Conservation (phyloP, 352 stramenopile species). For the Pythium grandisporangium region DNA sequence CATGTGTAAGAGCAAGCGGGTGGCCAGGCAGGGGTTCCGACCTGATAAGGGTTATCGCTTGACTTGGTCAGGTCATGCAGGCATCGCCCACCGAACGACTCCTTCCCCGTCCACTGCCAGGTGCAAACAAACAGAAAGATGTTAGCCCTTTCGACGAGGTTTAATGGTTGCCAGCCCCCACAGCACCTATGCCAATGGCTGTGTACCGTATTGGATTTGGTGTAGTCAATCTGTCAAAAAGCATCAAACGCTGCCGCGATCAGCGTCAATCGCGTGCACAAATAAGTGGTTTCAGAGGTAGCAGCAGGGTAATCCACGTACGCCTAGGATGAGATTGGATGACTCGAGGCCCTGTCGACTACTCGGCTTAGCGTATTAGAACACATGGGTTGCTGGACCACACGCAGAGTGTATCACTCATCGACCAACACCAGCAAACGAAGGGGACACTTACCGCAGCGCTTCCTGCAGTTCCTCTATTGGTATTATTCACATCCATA, state of each 20-base stretch:
- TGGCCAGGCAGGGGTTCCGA: background rate
- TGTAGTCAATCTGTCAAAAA: slow-evolving; percentile 57
- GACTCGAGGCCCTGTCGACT: slow-evolving; percentile 41
- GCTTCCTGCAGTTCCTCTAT: slow-evolving; percentile 20
- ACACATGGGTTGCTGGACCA: too few species aligned
- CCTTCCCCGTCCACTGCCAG: slow-evolving; percentile 52
- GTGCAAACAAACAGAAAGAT: slow-evolving; percentile 1
- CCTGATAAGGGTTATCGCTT: slow-evolving; percentile 78
- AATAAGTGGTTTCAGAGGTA: background rate
- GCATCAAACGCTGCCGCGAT: too few species aligned
- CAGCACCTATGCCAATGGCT: background rate
- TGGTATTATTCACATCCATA: too few species aligned
- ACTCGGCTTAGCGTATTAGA: too few species aligned
- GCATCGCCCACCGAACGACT: slow-evolving; percentile 46
- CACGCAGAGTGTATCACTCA: too few species aligned
- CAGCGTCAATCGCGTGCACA: background rate
- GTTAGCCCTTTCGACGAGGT: too few species aligned
- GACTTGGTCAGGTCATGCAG: slow-evolving; percentile 73
- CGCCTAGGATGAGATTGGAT: slow-evolving; percentile 58
- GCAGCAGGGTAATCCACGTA: slow-evolving; percentile 14
- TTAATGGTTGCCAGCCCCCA: too few species aligned
- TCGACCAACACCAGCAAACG: too few species aligned
- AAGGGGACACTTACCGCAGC: slow-evolving; percentile 19
- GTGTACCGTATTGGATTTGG: slow-evolving; percentile 58
- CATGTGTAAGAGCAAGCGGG: too few species aligned